Base-by-base conservation (phyloP, 139 green algal species). In the Micractinium conductrix region DNA sequence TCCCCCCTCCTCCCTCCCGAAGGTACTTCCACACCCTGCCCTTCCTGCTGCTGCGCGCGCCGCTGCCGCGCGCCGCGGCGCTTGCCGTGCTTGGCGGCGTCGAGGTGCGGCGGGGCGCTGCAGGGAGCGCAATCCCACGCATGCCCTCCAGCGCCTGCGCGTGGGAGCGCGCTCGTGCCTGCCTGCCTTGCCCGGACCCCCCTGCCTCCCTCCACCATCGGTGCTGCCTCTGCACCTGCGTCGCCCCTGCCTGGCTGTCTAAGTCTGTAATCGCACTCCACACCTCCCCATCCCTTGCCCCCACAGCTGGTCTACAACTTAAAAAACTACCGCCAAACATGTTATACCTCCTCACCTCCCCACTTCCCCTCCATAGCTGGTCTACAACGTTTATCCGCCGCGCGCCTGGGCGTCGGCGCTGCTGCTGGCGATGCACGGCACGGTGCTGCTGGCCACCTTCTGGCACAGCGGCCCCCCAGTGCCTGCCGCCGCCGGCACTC, bases 11-110 rank as follows among this genome's bases (percentile, higher is more conserved):
- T 10, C 53, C 19, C 7, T 62, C 19, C 9, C 45, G 45, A 81
- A 90, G 82, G 83, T 92, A 97, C 71, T 98, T 95, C 71, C 92
- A 96, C 80, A 91, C 76, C 0, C 44, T 98, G 24, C 94, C 92
- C 1, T 91, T 91, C 26, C 79, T 97, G 78, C 86, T 98, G 53
- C 95, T 94, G 86, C 62, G 74, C 7, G 70, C 63, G 14, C 24
- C 4, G 12, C 45, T 91, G 74, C 76, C 65, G 0, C 63, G 24
- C 6, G 22, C 30, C 55, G 55, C 81, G 21, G 37, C 67, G 17
- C n/a, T 94, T 16, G 21, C 60, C 0, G n/a, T 94, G 28, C 90
- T 90, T 60, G 24, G 89, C 4, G 67, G 38, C 30, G 92, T 97
- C 16, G 94, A 97, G 90, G 85, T 88, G 74, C 14, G 67, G 3